phyloP scores from a whole-genome alignment of 345 rosid species.

The Orychophragmus violaceus region DNA sequence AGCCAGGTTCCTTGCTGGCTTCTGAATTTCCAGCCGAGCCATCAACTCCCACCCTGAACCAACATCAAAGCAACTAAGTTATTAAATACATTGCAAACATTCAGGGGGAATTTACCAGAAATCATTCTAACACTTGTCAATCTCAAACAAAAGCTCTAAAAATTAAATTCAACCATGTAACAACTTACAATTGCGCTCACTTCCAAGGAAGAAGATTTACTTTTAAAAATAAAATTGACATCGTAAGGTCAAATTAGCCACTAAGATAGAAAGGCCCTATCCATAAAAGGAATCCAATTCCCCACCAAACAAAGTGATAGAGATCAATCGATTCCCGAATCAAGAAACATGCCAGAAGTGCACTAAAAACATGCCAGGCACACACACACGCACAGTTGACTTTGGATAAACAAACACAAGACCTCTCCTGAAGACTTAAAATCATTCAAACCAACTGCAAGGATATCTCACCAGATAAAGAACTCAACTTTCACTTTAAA shows the following conservation, averaged over 20 bases:
- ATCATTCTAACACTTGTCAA: not conserved
- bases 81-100: not conserved
- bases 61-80: conserved; percentile 1
- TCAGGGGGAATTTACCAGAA: not conserved
- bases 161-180: not conserved
- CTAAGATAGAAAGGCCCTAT: not conserved
- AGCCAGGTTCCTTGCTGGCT: conserved; percentile 58
- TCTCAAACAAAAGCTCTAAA: not conserved
- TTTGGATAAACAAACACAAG: conserved; percentile 14
- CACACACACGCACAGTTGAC: conserved; percentile 24
- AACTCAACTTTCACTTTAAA: not conserved
- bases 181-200: conserved; percentile 1
- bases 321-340: conserved; percentile 17
- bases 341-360: conserved; percentile 17
- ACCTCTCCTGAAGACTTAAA: conserved; percentile 12
- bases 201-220: not conserved
- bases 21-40: conserved; percentile 67
- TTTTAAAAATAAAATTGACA: not conserved
- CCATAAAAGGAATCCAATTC: conserved; percentile 22
- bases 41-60: conserved; percentile 53
- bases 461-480: conserved; percentile 13
- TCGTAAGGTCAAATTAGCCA: conserved; percentile 14
- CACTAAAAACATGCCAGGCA: conserved; percentile 18
- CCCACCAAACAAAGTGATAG: conserved; percentile 11
- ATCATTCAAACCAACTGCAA: not conserved